These are phyloP conservation scores for Scytalidium sp. DNA, from an alignment of 2,329 filamentous ascomycete genomes.

Conservation along the genomic window DNA sequence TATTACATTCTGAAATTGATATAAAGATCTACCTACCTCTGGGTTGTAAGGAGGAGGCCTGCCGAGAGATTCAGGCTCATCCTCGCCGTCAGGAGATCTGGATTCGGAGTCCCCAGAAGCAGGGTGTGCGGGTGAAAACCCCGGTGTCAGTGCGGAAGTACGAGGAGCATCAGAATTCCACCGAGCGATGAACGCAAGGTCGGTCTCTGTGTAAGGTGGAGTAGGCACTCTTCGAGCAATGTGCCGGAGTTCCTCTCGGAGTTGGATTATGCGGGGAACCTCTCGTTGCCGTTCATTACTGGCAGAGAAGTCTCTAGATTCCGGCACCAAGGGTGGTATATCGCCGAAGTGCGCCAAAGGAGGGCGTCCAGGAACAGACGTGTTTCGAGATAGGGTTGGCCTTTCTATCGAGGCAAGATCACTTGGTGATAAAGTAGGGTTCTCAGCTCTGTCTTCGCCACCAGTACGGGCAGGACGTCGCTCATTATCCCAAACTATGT, in stretches of 20 bases:
- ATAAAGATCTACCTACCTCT: neutral
- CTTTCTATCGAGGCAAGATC: neutral
- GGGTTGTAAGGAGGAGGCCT: neutral
- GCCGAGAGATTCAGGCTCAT: neutral
- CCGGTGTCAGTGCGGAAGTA: slow-evolving; percentile 15
- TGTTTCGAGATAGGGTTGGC: neutral
- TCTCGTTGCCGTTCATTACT: slow-evolving; percentile 17
- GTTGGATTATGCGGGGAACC: slow-evolving; percentile 13
- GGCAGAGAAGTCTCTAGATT: slow-evolving; percentile 21
- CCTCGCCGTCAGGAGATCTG: neutral
- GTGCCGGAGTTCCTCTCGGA: slow-evolving; percentile 17
- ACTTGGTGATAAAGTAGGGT: neutral
- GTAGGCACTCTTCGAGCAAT: slow-evolving; percentile 18
- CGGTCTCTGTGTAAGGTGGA: slow-evolving; percentile 18
- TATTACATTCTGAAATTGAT: neutral
- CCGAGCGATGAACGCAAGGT: slow-evolving; percentile 14
- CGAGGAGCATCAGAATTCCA: slow-evolving; percentile 11
- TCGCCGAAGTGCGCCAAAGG: neutral
- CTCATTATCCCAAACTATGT: slow-evolving; percentile 11
- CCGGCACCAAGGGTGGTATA: slow-evolving; percentile 22
- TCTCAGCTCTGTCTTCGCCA: slow-evolving; percentile 1
- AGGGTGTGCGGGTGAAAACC: slow-evolving; percentile 8
- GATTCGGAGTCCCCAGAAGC: neutral
- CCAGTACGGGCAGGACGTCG: slow-evolving; percentile 5
- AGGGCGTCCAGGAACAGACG: neutral